These are phyloP conservation scores for Trichoderma asperelloides DNA, from an alignment of 495 filamentous ascomycete genomes.

Conservation along the genomic window DNA sequence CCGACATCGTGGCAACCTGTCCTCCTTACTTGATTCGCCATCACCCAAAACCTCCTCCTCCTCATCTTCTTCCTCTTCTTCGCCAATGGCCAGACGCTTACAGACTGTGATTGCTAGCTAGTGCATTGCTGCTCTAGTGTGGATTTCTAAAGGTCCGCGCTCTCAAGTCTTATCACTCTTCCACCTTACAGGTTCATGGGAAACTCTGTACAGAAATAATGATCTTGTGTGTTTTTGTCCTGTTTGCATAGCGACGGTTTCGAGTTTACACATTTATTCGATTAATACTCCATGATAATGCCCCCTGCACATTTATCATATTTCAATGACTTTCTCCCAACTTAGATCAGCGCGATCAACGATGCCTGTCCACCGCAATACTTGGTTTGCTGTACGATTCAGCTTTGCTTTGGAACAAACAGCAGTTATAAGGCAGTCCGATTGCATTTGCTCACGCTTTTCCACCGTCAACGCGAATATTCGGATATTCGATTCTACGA, in stretches of 20 bases:
- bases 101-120: constrained; percentile 62
- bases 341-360: neutral
- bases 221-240: constrained; percentile 1
- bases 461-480: neutral
- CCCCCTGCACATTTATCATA: neutral
- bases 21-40: constrained; percentile 37
- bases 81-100: constrained; percentile 46
- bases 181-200: neutral
- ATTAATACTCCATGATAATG: constrained; percentile 6
- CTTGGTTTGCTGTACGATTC: neutral
- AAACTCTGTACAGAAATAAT: neutral
- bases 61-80: constrained; percentile 30
- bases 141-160: neutral
- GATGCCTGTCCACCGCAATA: neutral
- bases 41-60: constrained; percentile 42
- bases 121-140: neutral
- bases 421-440: neutral
- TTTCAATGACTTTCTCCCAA: neutral
- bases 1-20: constrained; percentile 38
- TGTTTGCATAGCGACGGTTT: constrained; percentile 12
- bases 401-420: too few relatives aligned
- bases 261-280: neutral
- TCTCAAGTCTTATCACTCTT: neutral
- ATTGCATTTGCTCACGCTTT: neutral
- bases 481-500: neutral